These are phyloP conservation scores for Heracleum sosnowskyi DNA, from an alignment of 129 eudicot genomes.

Conservation along the genomic window DNA sequence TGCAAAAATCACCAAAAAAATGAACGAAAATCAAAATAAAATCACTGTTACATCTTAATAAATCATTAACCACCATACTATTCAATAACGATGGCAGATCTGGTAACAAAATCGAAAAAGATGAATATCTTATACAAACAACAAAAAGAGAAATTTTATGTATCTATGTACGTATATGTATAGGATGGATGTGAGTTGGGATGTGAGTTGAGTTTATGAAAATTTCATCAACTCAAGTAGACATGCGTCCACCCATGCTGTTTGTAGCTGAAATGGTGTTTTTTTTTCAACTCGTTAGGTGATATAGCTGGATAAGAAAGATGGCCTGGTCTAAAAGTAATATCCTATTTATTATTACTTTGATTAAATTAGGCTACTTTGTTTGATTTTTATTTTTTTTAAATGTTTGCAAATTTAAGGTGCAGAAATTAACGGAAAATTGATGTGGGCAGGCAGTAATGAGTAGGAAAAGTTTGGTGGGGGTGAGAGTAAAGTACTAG, in stretches of 20 bases:
- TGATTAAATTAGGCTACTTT: background rate
- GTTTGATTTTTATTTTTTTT: background rate
- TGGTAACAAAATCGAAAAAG: too few relatives aligned
- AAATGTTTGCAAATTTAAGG: background rate
- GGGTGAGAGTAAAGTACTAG: background rate
- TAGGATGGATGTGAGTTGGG: too few relatives aligned
- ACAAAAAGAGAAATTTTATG: too few relatives aligned
- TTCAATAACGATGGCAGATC: too few relatives aligned
- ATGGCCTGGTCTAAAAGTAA: background rate
- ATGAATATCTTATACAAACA: too few relatives aligned
- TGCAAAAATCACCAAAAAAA: too few relatives aligned
- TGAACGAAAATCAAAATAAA: too few relatives aligned
- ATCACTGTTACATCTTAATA: too few relatives aligned
- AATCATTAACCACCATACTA: too few relatives aligned
- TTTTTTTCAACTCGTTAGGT: background rate
- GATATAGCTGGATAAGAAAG: background rate
- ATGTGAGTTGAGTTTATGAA: too few relatives aligned
- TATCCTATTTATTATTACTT: background rate
- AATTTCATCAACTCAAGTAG: background rate
- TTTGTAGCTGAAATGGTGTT: background rate
- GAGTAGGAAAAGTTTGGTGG: background rate
- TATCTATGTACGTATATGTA: too few relatives aligned
- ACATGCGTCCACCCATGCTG: background rate
- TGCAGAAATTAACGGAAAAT: background rate
- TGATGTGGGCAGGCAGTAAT: background rate